phyloP scores from a whole-genome alignment of 2,329 filamentous ascomycete species.

The Pestalotiopsis fici region DNA sequence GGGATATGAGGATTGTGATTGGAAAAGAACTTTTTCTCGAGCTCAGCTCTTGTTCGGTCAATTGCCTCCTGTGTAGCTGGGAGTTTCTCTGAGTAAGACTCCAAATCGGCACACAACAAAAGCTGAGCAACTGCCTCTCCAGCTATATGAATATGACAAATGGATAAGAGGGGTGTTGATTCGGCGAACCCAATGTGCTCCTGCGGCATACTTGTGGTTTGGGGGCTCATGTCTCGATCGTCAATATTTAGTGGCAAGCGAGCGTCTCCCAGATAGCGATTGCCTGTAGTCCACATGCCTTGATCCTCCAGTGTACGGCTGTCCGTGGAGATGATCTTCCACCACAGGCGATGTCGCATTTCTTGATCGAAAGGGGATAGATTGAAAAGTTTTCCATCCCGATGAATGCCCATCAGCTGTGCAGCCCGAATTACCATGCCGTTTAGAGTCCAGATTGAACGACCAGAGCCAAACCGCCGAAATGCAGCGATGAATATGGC shows the following conservation, averaged over 20 bases:
- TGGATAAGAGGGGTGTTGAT: too few relatives aligned
- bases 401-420: neutral
- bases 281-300: neutral
- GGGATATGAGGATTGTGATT: too few relatives aligned
- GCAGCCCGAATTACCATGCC: neutral
- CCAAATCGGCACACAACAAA: too few relatives aligned
- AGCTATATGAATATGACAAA: too few relatives aligned
- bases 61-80: too few relatives aligned
- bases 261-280: neutral
- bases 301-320: neutral
- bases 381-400: neutral
- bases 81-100: too few relatives aligned
- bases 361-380: neutral
- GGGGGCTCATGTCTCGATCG: neutral
- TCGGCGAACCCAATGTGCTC: neutral
- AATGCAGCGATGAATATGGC: neutral
- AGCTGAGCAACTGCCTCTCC: too few relatives aligned
- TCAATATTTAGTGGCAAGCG: neutral
- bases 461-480: neutral
- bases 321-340: neutral
- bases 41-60: too few relatives aligned
- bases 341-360: neutral
- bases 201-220: neutral
- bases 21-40: too few relatives aligned
- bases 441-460: neutral